Evolutionary conservation across 1,284 basidiomycete genomes (phyloP).

Genomic region (Malassezia equina): DNA sequence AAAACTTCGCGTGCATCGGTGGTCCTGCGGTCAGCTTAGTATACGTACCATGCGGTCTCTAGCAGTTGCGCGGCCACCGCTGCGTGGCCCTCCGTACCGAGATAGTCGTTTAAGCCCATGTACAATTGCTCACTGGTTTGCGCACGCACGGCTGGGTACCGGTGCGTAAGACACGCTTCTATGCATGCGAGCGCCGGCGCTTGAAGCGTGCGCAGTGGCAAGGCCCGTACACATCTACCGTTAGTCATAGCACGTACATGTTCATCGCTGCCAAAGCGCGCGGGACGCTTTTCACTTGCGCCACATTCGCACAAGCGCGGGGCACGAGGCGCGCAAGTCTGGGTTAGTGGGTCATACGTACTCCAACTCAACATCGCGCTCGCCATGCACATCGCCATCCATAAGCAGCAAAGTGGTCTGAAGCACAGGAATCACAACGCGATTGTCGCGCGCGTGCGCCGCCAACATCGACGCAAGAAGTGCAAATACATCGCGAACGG

Average conservation of each 20-base stretch:
- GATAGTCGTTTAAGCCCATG: conserved; percentile 2
- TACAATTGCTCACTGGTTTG: conserved; percentile 11
- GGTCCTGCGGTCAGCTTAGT: background rate
- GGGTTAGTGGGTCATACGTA: background rate
- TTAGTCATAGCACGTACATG: conserved; percentile 1
- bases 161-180: conserved; percentile 3
- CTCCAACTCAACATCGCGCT: background rate
- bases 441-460: conserved; percentile 24
- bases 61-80: background rate
- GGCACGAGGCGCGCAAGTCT: background rate
- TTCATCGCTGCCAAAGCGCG: conserved; percentile 4
- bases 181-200: background rate
- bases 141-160: conserved; percentile 12
- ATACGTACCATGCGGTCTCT: background rate
- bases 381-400: conserved; percentile 19
- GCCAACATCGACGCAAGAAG: conserved; percentile 18
- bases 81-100: background rate
- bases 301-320: background rate
- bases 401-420: conserved; percentile 23
- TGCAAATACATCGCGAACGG: conserved; percentile 5
- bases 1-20: background rate
- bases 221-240: background rate
- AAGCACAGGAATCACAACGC: conserved; percentile 25
- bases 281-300: conserved; percentile 6
- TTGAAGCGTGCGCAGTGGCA: background rate